Evolutionary conservation across 2,329 filamentous ascomycete species (phyloP).

Genomic region (Pseudovirgaria hyperparasitica): DNA sequence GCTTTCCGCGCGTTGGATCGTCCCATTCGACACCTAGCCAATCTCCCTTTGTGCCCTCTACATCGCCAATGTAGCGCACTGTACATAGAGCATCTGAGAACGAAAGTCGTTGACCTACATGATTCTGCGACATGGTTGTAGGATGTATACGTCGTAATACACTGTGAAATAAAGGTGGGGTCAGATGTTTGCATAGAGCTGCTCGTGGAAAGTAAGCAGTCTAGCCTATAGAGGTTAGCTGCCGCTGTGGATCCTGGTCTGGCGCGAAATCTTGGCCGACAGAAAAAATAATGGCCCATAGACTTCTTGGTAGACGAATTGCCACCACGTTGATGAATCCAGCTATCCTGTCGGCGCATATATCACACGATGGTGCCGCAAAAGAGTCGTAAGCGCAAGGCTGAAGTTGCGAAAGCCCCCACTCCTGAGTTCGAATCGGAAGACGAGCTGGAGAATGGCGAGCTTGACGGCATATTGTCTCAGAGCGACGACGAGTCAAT

Average conservation of each 20-base stretch:
- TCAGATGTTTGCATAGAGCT: no score
- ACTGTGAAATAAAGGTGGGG: no score
- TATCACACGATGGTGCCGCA: no score
- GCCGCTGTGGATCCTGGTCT: no score
- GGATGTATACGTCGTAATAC: background rate
- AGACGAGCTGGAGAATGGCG: slow-evolving; percentile 24
- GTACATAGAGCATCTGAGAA: slow-evolving; percentile 71
- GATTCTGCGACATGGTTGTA: no score
- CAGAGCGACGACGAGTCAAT: slow-evolving; percentile 28
- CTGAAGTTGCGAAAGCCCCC: slow-evolving; percentile 22
- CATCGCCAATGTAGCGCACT: slow-evolving; percentile 66
- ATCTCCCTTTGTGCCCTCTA: slow-evolving; percentile 60
- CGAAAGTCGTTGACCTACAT: slow-evolving; percentile 64
- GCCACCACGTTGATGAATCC: no score
- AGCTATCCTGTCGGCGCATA: slow-evolving; percentile 4
- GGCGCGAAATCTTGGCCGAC: no score
- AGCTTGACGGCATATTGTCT: slow-evolving; percentile 29
- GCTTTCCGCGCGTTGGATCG: slow-evolving; percentile 72
- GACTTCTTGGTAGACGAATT: no score
- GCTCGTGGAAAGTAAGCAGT: no score
- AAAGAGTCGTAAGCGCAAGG: slow-evolving; percentile 32
- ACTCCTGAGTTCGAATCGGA: slow-evolving; percentile 15
- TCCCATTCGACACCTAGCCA: slow-evolving; percentile 99
- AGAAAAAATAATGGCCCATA: no score
- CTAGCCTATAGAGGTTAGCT: no score